Evolutionary conservation across 441 rosid species (phyloP).

Genomic region (Pelargonium myrrhifolium): DNA sequence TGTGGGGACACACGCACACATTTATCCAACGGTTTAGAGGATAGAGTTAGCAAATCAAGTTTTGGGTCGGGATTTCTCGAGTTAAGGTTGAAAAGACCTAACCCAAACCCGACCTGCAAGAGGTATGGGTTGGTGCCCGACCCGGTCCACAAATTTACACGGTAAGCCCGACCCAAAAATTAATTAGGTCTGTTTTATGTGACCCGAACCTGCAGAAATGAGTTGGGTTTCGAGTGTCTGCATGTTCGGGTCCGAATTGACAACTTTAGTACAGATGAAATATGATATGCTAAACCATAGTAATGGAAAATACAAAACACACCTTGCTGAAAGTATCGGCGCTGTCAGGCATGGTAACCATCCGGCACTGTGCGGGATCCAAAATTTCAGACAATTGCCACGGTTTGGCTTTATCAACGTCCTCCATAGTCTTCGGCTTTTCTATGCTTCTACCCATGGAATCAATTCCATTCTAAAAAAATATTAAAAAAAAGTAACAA

Average conservation of each 20-base stretch:
- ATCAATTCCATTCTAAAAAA: slow-evolving; percentile 47
- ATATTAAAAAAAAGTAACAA: slow-evolving; percentile 16
- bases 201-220: too few species aligned
- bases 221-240: too few species aligned
- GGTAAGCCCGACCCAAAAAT: too few species aligned
- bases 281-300: slow-evolving; percentile 6
- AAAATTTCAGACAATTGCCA: slow-evolving; percentile 79
- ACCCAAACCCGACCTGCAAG: too few species aligned
- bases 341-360: slow-evolving; percentile 3
- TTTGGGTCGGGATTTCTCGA: too few species aligned
- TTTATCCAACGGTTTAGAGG: slow-evolving; percentile 9
- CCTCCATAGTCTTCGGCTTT: slow-evolving; percentile 64
- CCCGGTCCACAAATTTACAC: too few species aligned
- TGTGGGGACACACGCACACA: slow-evolving; percentile 26
- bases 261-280: slow-evolving; percentile 1
- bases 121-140: too few species aligned
- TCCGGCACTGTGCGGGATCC: slow-evolving; percentile 68
- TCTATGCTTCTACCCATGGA: slow-evolving; percentile 44
- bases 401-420: slow-evolving; percentile 52
- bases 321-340: slow-evolving; percentile 75
- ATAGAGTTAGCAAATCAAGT: too few species aligned
- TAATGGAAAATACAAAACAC: slow-evolving; percentile 11
- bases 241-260: too few species aligned
- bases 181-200: too few species aligned
- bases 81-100: too few species aligned